Base-by-base conservation (phyloP, 1,284 basidiomycete genomes). In the Gomphus bonarii region DNA sequence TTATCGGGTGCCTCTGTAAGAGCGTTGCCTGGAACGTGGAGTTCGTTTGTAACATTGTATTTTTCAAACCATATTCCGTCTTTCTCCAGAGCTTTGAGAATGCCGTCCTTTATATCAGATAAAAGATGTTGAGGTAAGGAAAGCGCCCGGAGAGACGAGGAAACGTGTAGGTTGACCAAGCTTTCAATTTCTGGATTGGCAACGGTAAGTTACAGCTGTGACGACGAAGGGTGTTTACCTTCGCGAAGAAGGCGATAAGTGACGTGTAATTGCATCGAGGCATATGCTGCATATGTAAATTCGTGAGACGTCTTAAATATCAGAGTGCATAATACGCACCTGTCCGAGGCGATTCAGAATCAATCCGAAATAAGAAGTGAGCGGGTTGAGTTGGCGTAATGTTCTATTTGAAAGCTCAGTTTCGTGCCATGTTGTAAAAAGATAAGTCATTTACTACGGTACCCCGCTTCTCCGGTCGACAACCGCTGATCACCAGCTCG, bases 161-260 rank as follows among this genome's bases (percentile, higher is more conserved):
- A 69, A 5, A 84, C 76, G 38, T 72, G 70, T n/a, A 70, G 63
- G 50, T 79, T 75, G 20, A 89, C 75, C 31, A 86, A 66, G 9
- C 73, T 71, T 63, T 82, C 80, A 8, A 84, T 79, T 70, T 86
- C 86, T 86, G 62, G 31, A 58, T 40, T 22, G 47, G 51, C 53
- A 43, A n/a, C 44, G 22, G 22, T 43, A 47, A 49, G 43, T 16
- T 60, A 40, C 61, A 52, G 28, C 18, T 28, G 20, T 1, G 22
- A 18, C n/a, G 12, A 22, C 9, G 16, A 25, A 20, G 35, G 53
- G 4, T 25, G 59, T n/a, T 18, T 10, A 89, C 88, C 88, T 77
- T 91, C 85, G 16, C 80, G 79, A 35, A 91, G 70, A 69, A 84
- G 80, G 28, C 86, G 79, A 67, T 89, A 92, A 52, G 72, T 75